These are phyloP conservation scores for Tuber melanosporum DNA, from an alignment of 495 filamentous ascomycete genomes.

Conservation along the genomic window DNA sequence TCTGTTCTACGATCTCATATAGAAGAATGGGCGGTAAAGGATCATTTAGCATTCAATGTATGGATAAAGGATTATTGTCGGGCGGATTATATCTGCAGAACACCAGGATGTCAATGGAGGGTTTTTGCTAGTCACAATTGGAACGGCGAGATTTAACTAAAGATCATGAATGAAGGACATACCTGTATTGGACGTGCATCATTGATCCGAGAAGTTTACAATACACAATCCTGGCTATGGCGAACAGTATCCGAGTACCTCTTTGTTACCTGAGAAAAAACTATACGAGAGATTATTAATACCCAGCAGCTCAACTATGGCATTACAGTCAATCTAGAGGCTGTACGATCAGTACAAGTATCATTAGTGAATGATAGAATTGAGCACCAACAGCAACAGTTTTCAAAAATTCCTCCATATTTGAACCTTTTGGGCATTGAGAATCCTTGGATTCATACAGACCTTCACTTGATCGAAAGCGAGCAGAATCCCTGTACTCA, in stretches of 20 bases:
- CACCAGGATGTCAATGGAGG: background rate
- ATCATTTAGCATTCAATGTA: background rate
- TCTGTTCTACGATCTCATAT: background rate
- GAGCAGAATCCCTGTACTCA: background rate
- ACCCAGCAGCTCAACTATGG: background rate
- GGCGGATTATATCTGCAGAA: background rate
- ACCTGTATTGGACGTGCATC: background rate
- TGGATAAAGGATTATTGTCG: background rate
- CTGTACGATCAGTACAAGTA: background rate
- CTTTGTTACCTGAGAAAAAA: background rate
- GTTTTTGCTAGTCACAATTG: background rate
- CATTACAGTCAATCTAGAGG: slow-evolving; percentile 1
- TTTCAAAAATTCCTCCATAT: slow-evolving; percentile 13
- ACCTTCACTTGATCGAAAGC: background rate
- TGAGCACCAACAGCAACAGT: slow-evolving; percentile 9
- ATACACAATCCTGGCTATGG: background rate
- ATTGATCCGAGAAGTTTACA: background rate
- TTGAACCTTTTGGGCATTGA: background rate
- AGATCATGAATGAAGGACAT: background rate
- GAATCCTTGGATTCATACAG: background rate
- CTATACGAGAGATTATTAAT: slow-evolving; percentile 3
- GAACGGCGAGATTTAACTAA: background rate
- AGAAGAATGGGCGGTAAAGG: background rate
- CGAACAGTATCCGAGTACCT: background rate
- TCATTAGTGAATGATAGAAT: slow-evolving; percentile 3